Evolutionary conservation across 2,329 filamentous ascomycete genomes (phyloP).

Genomic region (Pseudogymnoascus verrucosus): DNA sequence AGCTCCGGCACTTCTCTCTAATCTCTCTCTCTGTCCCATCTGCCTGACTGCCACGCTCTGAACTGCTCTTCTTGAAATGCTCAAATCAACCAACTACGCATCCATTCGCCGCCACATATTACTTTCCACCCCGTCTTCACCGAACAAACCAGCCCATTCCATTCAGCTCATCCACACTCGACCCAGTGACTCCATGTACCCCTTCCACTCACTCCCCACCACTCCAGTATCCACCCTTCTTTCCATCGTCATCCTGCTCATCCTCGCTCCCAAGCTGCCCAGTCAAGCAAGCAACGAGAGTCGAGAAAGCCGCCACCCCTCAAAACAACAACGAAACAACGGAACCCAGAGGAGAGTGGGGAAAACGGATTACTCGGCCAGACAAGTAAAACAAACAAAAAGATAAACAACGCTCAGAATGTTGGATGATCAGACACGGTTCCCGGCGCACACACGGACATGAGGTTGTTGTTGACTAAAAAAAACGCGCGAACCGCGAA

Average conservation of each 20-base stretch:
- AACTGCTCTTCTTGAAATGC: neutral
- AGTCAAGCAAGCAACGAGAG: neutral
- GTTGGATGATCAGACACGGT: conserved; percentile 8
- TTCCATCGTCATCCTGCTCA: neutral
- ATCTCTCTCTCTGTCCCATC: neutral
- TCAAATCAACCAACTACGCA: neutral
- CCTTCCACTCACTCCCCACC: neutral
- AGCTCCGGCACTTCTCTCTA: conserved; percentile 2
- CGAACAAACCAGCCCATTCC: neutral
- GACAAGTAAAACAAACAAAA: neutral
- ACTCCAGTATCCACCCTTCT: neutral
- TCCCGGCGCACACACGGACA: neutral
- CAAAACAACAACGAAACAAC: neutral
- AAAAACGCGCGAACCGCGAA: neutral
- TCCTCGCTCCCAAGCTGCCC: neutral
- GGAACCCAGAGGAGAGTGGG: neutral
- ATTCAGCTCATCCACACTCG: neutral
- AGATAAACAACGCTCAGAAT: neutral
- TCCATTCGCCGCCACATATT: neutral
- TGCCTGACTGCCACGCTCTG: neutral
- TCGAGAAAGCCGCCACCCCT: neutral
- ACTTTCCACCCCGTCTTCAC: neutral
- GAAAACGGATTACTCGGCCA: neutral
- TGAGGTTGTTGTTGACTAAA: neutral
- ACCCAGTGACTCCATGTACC: neutral